Evolutionary conservation across 2,329 filamentous ascomycete genomes (phyloP).

Genomic region (Talaromyces sp.): DNA sequence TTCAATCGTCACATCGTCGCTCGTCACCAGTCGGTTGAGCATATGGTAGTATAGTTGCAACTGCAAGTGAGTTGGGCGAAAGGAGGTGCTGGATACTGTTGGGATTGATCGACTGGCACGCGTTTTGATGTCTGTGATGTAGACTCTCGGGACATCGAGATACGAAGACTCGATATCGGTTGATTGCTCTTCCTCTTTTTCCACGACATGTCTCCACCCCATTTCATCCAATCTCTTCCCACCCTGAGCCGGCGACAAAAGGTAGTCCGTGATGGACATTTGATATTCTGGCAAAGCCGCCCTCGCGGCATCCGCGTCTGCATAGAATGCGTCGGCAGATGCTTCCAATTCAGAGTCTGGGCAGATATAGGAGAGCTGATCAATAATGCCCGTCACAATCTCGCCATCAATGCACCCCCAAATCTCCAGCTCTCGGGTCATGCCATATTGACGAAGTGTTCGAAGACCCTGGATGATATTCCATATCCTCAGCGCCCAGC

Average conservation of each 20-base stretch:
- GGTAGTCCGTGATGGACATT: slow-evolving; percentile 41
- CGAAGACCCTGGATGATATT: slow-evolving; percentile 83
- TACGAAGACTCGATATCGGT: slow-evolving; percentile 13
- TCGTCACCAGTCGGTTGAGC: slow-evolving; percentile 65
- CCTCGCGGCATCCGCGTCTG: slow-evolving; percentile 30
- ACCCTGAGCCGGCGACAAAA: slow-evolving; percentile 33
- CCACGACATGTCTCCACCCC: slow-evolving; percentile 15
- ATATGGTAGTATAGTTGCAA: slow-evolving; percentile 85
- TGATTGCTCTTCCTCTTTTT: slow-evolving; percentile 6
- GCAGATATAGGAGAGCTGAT: slow-evolving; percentile 73
- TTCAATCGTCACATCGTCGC: slow-evolving; percentile 64
- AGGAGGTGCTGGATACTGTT: slow-evolving; percentile 51
- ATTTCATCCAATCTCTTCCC: slow-evolving; percentile 31
- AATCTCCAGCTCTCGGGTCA: slow-evolving; percentile 72
- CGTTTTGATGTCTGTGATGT: slow-evolving; percentile 87
- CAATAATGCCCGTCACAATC: slow-evolving; percentile 83
- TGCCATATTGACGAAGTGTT: slow-evolving; percentile 63
- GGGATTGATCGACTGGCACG: slow-evolving; percentile 60
- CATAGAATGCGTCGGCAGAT: slow-evolving; percentile 44
- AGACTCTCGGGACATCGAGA: slow-evolving; percentile 45
- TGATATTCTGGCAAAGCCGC: slow-evolving; percentile 38
- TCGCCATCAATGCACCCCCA: slow-evolving; percentile 82
- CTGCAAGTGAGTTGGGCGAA: slow-evolving; percentile 76
- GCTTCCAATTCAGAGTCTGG: slow-evolving; percentile 68
- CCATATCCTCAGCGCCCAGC: slow-evolving; percentile 78